phyloP scores from a whole-genome alignment of 257 asterid genomes.

The Plantago elongata region DNA sequence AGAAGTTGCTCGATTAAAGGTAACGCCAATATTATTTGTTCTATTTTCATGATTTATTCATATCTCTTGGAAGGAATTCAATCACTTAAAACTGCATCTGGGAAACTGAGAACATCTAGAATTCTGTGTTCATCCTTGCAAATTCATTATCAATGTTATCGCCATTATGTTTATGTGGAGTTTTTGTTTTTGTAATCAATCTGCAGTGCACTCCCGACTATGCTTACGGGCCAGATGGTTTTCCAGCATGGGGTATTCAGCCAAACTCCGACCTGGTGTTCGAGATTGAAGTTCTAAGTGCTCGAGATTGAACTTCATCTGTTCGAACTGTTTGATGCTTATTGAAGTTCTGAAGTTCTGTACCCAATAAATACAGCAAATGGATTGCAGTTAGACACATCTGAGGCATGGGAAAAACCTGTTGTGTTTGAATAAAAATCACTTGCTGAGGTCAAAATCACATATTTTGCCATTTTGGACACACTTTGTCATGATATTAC shows the following conservation, averaged over 20 bases:
- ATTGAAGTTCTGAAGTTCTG: background rate
- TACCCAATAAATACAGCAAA: background rate
- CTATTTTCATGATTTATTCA: background rate
- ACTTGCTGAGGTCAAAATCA: too few species aligned
- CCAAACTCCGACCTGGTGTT: conserved; percentile 74
- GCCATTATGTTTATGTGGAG: conserved; percentile 4
- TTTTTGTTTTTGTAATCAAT: conserved; percentile 3
- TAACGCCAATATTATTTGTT: conserved; percentile 21
- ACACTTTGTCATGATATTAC: too few species aligned
- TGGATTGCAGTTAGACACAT: background rate
- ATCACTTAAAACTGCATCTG: background rate
- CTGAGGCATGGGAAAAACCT: too few species aligned
- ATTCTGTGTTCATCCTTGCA: background rate
- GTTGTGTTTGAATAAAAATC: background rate
- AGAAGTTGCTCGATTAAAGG: conserved; percentile 79
- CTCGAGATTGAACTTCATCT: conserved; percentile 23
- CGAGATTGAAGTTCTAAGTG: conserved; percentile 81
- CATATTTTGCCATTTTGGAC: background rate
- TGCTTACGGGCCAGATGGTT: conserved; percentile 78
- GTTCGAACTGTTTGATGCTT: too few species aligned
- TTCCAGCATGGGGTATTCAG: conserved; percentile 92
- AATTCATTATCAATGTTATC: background rate
- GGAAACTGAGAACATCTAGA: background rate
- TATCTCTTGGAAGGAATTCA: background rate
- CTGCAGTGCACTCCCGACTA: conserved; percentile 97